Evolutionary conservation across 2,329 filamentous ascomycete genomes (phyloP).

Genomic region (Colletotrichum sp.): DNA sequence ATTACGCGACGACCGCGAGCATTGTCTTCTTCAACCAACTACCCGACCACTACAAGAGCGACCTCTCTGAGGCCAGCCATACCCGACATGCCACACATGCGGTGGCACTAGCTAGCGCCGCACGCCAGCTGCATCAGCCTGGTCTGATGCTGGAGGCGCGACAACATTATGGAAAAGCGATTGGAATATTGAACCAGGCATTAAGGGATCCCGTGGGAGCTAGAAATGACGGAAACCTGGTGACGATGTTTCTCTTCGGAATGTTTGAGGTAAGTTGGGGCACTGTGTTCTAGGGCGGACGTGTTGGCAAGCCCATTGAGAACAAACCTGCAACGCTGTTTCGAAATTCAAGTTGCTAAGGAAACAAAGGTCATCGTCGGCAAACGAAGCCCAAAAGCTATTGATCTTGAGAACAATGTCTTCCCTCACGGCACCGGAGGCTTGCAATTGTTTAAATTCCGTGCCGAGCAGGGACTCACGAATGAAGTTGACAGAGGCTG

Average conservation of each 20-base stretch:
- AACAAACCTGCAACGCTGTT: background rate
- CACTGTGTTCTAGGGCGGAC: too few species aligned
- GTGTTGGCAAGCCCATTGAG: background rate
- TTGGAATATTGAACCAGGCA: background rate
- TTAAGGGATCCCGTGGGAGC: background rate
- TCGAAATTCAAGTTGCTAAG: background rate
- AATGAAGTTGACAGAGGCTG: slow-evolving; percentile 3
- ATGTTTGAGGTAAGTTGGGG: slow-evolving; percentile 5
- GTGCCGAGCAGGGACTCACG: background rate
- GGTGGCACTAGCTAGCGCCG: slow-evolving; percentile 1
- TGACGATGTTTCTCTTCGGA: slow-evolving; percentile 9
- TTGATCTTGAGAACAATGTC: slow-evolving; percentile 7
- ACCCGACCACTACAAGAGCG: background rate
- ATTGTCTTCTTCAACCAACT: slow-evolving; percentile 1
- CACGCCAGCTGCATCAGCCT: background rate
- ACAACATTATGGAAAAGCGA: slow-evolving; percentile 5
- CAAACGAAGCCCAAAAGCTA: background rate
- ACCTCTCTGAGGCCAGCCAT: background rate
- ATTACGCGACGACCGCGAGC: background rate
- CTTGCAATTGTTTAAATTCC: slow-evolving; percentile 8
- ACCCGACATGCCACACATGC: slow-evolving; percentile 12
- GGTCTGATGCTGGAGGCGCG: slow-evolving; percentile 5
- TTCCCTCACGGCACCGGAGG: background rate
- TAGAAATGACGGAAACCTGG: background rate
- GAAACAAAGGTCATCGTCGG: background rate